These are phyloP conservation scores for Microdochium nivale DNA, from an alignment of 2,329 filamentous ascomycete species.

Conservation along the genomic window DNA sequence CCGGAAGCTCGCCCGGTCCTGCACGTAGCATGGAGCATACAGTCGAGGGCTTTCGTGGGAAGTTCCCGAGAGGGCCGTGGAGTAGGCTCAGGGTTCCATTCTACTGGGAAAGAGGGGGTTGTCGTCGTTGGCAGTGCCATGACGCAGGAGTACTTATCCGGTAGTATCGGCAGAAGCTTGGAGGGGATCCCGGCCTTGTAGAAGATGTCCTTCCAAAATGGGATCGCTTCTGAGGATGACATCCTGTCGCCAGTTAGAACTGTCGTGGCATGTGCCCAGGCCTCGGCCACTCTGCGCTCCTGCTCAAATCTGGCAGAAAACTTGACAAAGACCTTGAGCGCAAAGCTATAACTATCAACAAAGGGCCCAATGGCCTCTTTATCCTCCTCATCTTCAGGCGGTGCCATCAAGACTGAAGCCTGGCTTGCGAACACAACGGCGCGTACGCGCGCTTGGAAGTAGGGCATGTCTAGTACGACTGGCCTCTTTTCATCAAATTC, in stretches of 20 bases:
- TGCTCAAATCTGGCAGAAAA: constrained; percentile 3
- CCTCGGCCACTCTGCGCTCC: constrained; percentile 4
- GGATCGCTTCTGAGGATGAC: constrained; percentile 1
- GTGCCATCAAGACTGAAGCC: constrained; percentile 2
- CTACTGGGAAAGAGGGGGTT: constrained; percentile 1
- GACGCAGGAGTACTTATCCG: neutral
- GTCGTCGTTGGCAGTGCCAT: neutral
- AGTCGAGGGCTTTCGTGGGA: constrained; percentile 4
- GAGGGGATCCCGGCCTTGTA: neutral
- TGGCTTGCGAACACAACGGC: constrained; percentile 9
- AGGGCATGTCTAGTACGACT: constrained; percentile 6
- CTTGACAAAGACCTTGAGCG: constrained; percentile 9
- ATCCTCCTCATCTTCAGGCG: constrained; percentile 7
- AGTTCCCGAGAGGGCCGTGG: neutral
- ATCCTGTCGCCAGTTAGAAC: constrained; percentile 4
- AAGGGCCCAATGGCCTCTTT: constrained; percentile 8
- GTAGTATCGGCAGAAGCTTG: neutral
- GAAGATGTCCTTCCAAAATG: constrained; percentile 8
- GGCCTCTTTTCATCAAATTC: neutral
- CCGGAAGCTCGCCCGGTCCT: neutral
- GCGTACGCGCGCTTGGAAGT: constrained; percentile 9
- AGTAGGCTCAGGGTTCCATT: constrained; percentile 10
- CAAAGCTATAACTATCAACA: constrained; percentile 11
- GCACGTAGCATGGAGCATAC: constrained; percentile 4
- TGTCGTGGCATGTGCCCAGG: constrained; percentile 11